Base-by-base conservation (phyloP, 257 asterid genomes). In the Orobanche coerulescens region DNA sequence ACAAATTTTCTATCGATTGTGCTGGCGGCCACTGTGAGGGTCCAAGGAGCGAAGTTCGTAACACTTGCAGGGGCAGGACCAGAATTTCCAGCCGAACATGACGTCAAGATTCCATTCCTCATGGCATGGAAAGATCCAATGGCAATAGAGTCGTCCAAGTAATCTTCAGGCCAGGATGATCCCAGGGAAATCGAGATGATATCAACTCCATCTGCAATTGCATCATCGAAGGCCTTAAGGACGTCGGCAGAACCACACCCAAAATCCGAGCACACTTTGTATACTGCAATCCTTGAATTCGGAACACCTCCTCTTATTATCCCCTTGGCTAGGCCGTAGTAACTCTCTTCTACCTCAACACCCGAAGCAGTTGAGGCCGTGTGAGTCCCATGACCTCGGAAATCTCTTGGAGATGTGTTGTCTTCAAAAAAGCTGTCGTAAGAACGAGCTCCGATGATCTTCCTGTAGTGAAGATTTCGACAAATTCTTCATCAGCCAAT, bases 101-200 rank as follows among this genome's bases (percentile, higher is more conserved):
- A 79, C 0, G 83, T 76, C 49, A 82, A 64, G 12, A 82, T 79
- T 28, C 89, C 85, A 2, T 65, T 68, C 53, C 40, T 74, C 86
- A 82, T 79, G 16, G 86, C 75, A 36, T 77, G 89, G 31, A 82
- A 79, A 8, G 89, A 78, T 67, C 89, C 89, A 13, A 79, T 82
- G n/a, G 86, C 84, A 8, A 79, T 70, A 25, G 84, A 44, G 64
- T 82, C 86, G 9, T 75, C 69, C 6, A 82, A 79, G 49, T 70
- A 82, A 36, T 75, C 63, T 8, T 7, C 10, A 18, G 84, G 76
- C 28, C 6, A 24, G 10, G n/a, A 13, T 19, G 75, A 68, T 39
- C 84, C 88, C 25, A 76, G 40, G 14, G 88, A 81, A 22, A 81
- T 65, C 0, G 81, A 78, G 10, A 82, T 74, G 11, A 82, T 70